Evolutionary conservation across 164 flowering plant species (phyloP), one percentile per base, ranked within the genome.

Genomic region (Sedum album): DNA sequence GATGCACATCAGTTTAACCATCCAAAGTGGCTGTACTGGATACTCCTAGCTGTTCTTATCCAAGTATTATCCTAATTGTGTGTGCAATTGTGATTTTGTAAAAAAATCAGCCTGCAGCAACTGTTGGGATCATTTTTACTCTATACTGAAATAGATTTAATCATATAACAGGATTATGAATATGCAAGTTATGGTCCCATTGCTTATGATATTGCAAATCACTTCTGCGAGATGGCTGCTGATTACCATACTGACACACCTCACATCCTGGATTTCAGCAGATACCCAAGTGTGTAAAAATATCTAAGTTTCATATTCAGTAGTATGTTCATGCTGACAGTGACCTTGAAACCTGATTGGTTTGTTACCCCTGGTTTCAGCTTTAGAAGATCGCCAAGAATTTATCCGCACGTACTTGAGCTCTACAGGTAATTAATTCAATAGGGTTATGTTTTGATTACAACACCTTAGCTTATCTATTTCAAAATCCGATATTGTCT

Each of bases 221-320:
- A 81, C 69, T 81, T 81, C 70, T 81, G 80, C 60, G 84, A 81
- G 73, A 79, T 79, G 84, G 82, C 80, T 68, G 80, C 81, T 23
- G 77, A 81, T 33, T 81, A 81, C 70, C 81, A 81, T 42, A 76
- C 84, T 8, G 82, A 81, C 42, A 78, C 76, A 2, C 82, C 84
- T 39, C 82, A 81, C 70, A 66, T 75, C 63, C 39, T 81, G 75
- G 84, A 81, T 67, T 79, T 69, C 64, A 68, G 63, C 61, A 75
- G 76, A 73, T 81, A 78, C 57, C 84, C 84, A 25, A 74, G 84
- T 81, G 41, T 13, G 77, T 68, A 15, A n/a, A 21, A 21, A 5
- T 4, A n/a, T 51, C 31, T 36, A 28, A 25, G 30, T n/a, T 61
- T 68, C 14, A 33, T 71, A 60, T 28, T 31, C n/a, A 6, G 31